Evolutionary conservation across 371 early-diverging fungal species (phyloP).

Genomic region (Mycotypha africana): DNA sequence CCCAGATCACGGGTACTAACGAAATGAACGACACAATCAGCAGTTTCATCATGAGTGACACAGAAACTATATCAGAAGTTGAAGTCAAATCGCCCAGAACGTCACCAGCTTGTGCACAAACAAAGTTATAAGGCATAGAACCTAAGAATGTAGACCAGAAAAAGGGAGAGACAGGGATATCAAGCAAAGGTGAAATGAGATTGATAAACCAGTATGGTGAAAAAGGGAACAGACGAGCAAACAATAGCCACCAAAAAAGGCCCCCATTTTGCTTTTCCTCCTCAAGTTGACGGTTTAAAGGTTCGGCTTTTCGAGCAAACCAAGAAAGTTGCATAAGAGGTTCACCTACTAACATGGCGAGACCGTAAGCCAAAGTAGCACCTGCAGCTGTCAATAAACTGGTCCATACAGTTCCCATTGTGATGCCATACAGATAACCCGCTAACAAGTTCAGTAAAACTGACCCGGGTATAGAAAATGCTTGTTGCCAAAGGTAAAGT

Average conservation of each 20-base stretch:
- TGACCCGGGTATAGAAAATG: slow-evolving; percentile 44
- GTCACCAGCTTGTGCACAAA: slow-evolving; percentile 44
- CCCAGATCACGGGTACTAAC: slow-evolving; percentile 43
- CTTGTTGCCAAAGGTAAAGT: slow-evolving; percentile 49
- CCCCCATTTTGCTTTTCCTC: slow-evolving; percentile 19
- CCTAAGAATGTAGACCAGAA: slow-evolving; percentile 46
- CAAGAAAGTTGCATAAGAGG: slow-evolving; percentile 41
- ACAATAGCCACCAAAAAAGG: slow-evolving; percentile 47
- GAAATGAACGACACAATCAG: slow-evolving; percentile 39
- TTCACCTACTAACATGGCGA: slow-evolving; percentile 36
- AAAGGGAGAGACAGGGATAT: slow-evolving; percentile 38
- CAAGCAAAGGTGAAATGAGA: slow-evolving; percentile 39
- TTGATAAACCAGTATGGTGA: slow-evolving; percentile 53
- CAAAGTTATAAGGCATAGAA: slow-evolving; percentile 43
- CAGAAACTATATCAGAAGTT: slow-evolving; percentile 41
- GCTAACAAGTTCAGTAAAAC: slow-evolving; percentile 39
- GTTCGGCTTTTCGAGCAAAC: slow-evolving; percentile 27
- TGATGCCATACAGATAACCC: slow-evolving; percentile 39
- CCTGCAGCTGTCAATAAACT: slow-evolving; percentile 39
- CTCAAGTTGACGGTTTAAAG: slow-evolving; percentile 28
- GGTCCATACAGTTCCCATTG: slow-evolving; percentile 31
- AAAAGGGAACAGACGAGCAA: slow-evolving; percentile 42
- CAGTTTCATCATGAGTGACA: slow-evolving; percentile 33
- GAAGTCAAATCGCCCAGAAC: slow-evolving; percentile 41
- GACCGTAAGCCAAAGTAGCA: slow-evolving; percentile 38